phyloP scores from a whole-genome alignment of 352 stramenopile genomes.

The Plasmopara viticola region DNA sequence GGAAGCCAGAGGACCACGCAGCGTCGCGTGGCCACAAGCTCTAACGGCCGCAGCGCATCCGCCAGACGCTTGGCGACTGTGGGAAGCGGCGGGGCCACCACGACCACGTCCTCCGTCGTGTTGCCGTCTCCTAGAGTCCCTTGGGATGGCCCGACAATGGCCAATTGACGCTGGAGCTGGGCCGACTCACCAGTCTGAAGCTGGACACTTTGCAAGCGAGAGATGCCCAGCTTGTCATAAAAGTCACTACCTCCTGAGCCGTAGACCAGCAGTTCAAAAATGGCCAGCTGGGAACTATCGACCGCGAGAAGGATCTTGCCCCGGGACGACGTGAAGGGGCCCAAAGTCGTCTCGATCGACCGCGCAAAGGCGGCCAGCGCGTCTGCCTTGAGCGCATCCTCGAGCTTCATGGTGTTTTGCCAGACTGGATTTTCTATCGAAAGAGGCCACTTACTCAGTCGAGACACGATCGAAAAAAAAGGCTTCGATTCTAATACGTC shows the following conservation, averaged over 20 bases:
- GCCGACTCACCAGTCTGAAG: conserved; percentile 21
- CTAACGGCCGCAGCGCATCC: conserved; percentile 33
- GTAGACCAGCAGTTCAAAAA: conserved; percentile 64
- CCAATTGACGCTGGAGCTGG: conserved; percentile 34
- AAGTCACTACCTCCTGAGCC: conserved; percentile 58
- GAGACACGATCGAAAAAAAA: too few species aligned
- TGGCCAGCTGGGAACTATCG: conserved; percentile 43
- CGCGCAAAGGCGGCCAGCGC: conserved; percentile 39
- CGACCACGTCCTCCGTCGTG: conserved; percentile 27
- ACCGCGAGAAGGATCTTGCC: conserved; percentile 40
- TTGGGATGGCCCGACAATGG: conserved; percentile 13
- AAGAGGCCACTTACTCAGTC: too few species aligned
- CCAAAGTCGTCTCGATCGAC: conserved; percentile 23
- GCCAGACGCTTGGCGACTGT: conserved; percentile 47
- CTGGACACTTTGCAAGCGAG: conserved; percentile 44
- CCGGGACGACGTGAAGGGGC: neutral
- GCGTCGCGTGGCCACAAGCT: conserved; percentile 13
- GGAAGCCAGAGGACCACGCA: conserved; percentile 63
- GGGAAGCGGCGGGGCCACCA: conserved; percentile 48
- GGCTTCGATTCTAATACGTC: too few species aligned
- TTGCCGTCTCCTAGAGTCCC: conserved; percentile 15
- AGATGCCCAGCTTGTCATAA: conserved; percentile 47
- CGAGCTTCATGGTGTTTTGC: conserved; percentile 22
- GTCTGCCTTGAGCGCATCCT: conserved; percentile 44
- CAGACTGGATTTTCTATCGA: too few species aligned